phyloP scores from a whole-genome alignment of 2,329 filamentous ascomycete genomes.

The Pestalotiopsis sp. region DNA sequence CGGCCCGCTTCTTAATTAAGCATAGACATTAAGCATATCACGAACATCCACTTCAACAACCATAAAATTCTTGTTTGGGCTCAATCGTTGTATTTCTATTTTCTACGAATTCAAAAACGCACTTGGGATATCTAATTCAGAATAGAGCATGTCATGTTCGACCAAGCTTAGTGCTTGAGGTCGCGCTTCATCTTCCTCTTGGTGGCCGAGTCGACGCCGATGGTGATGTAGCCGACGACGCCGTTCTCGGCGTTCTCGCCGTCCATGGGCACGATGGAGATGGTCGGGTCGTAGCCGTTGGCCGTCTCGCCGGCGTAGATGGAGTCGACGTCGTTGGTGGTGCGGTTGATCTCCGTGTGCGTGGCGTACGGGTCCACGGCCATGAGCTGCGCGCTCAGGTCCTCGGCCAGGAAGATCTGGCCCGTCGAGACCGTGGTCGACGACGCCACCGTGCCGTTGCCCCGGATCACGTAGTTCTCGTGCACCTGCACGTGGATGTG shows the following conservation, averaged over 20 bases:
- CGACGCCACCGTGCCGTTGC: constrained; percentile 20
- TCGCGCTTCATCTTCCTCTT: constrained; percentile 13
- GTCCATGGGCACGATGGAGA: constrained; percentile 34
- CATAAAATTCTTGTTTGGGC: not conserved
- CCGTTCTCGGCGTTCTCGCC: constrained; percentile 36
- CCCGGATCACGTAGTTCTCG: constrained; percentile 20
- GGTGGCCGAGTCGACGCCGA: constrained; percentile 31
- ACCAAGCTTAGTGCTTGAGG: constrained; percentile 2
- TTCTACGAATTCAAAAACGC: not conserved
- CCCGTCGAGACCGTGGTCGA: constrained; percentile 20
- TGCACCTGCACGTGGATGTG: constrained; percentile 24
- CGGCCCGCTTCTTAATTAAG: no score
- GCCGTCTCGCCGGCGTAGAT: constrained; percentile 20
- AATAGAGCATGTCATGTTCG: no score
- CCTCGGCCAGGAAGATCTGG: constrained; percentile 20
- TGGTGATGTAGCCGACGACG: constrained; percentile 37
- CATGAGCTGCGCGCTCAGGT: constrained; percentile 31
- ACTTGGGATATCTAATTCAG: not conserved
- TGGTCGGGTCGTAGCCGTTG: constrained; percentile 31
- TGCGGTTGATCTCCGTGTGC: constrained; percentile 37
- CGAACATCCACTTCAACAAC: not conserved
- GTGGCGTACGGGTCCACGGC: constrained; percentile 33
- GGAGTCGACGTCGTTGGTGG: constrained; percentile 30
- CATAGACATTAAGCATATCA: not conserved
- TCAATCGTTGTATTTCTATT: not conserved